phyloP scores from a whole-genome alignment of 2,329 filamentous ascomycete species.

The Sclerotinia nivalis region DNA sequence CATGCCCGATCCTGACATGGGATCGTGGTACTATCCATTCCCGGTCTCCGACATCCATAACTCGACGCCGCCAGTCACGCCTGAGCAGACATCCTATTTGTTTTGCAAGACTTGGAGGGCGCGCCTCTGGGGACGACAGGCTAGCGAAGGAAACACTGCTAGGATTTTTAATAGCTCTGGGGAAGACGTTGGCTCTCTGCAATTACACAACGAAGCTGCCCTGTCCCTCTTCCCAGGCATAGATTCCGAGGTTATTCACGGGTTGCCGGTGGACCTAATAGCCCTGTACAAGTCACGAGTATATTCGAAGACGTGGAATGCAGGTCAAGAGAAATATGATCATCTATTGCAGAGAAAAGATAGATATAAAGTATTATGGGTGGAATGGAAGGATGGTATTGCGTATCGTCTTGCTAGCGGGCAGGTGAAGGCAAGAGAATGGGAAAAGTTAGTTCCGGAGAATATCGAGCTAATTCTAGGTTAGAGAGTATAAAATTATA shows the following conservation, averaged over 20 bases:
- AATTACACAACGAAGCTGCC: neutral
- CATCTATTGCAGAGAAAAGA: neutral
- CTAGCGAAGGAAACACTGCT: neutral
- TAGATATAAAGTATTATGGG: neutral
- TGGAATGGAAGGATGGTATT: slow-evolving; percentile 4
- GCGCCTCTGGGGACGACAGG: neutral
- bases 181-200: neutral
- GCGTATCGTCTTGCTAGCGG: neutral
- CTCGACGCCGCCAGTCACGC: neutral
- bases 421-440: neutral
- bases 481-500: too few relatives aligned
- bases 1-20: neutral
- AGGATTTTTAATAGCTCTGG: neutral
- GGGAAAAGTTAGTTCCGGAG: neutral
- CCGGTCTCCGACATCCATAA: neutral
- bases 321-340: neutral
- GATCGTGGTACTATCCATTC: neutral
- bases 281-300: neutral
- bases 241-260: neutral
- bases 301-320: neutral
- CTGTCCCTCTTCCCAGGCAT: neutral
- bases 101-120: neutral
- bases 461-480: neutral
- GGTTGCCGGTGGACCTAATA: neutral
- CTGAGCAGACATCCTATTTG: neutral